Evolutionary conservation across 1,139 yeast genomes (phyloP).

Genomic region (Hansenula lynferdii): DNA sequence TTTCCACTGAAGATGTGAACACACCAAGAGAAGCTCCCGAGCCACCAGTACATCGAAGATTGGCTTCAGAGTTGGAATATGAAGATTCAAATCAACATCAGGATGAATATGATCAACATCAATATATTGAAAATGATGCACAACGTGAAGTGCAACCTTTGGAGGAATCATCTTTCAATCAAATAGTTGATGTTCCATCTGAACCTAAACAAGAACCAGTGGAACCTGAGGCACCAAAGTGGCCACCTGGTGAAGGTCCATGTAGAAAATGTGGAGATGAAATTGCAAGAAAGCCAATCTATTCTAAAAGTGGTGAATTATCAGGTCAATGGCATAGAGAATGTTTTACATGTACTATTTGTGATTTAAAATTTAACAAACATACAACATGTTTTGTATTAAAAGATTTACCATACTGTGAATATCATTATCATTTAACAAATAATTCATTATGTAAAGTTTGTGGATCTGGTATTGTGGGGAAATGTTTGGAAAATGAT

Average conservation of each 20-base stretch:
- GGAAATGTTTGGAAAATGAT: constrained; percentile 82
- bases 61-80: too few relatives aligned
- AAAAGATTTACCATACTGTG: constrained; percentile 78
- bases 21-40: not conserved
- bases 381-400: constrained; percentile 73
- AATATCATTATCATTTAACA: constrained; percentile 69
- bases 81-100: too few relatives aligned
- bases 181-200: too few relatives aligned
- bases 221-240: constrained; percentile 2
- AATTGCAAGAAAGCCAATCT: constrained; percentile 52
- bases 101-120: too few relatives aligned
- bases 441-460: constrained; percentile 71
- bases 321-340: constrained; percentile 93
- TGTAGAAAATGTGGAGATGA: constrained; percentile 57
- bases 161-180: not conserved
- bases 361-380: constrained; percentile 52
- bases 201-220: not conserved
- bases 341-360: constrained; percentile 74
- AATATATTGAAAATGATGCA: too few relatives aligned
- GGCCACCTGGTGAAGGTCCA: constrained; percentile 66
- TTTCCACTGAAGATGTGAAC: not conserved
- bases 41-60: not conserved
- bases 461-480: constrained; percentile 81
- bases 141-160: too few relatives aligned
- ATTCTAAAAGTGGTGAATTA: constrained; percentile 68